phyloP scores from a whole-genome alignment of 495 filamentous ascomycete species.

The Podospora comata region DNA sequence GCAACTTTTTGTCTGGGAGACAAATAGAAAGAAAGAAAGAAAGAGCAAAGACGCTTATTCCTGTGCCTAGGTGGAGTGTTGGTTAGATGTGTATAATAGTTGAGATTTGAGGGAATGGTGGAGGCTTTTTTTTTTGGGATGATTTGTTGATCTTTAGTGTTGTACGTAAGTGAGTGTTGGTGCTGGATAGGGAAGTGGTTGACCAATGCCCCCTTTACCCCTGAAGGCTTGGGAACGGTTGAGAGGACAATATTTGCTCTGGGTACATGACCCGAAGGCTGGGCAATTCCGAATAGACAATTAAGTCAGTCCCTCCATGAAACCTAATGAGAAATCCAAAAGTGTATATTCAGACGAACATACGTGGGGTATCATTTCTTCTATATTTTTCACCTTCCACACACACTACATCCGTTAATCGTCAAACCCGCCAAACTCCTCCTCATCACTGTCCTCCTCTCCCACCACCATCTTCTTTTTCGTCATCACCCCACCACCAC shows the following conservation, averaged over 20 bases:
- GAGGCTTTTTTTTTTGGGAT: background rate
- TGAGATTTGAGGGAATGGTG: background rate
- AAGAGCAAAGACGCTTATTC: background rate
- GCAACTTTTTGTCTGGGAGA: background rate
- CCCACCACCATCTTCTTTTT: slow-evolving; percentile 42
- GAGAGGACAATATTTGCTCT: no score
- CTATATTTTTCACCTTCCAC: background rate
- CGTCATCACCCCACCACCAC: no score
- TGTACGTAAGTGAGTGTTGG: no score
- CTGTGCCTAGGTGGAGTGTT: background rate
- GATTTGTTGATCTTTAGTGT: no score
- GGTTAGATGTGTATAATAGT: background rate
- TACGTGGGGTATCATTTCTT: slow-evolving; percentile 1
- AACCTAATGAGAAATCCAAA: no score
- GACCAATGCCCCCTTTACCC: no score
- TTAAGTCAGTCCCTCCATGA: no score
- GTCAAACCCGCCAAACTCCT: slow-evolving; percentile 49
- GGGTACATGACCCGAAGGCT: no score
- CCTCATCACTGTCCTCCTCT: slow-evolving; percentile 33
- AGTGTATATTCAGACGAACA: no score
- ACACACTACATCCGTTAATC: slow-evolving; percentile 18
- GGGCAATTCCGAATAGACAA: no score
- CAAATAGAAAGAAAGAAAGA: background rate
- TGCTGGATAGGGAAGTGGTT: no score
- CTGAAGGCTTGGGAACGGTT: no score